Percentiles rank a stretch among this genome's conserved stretches.
Evolutionary conservation across 2,329 filamentous ascomycete genomes (phyloP).

Genomic region (Cordyceps cateniannulata): DNA sequence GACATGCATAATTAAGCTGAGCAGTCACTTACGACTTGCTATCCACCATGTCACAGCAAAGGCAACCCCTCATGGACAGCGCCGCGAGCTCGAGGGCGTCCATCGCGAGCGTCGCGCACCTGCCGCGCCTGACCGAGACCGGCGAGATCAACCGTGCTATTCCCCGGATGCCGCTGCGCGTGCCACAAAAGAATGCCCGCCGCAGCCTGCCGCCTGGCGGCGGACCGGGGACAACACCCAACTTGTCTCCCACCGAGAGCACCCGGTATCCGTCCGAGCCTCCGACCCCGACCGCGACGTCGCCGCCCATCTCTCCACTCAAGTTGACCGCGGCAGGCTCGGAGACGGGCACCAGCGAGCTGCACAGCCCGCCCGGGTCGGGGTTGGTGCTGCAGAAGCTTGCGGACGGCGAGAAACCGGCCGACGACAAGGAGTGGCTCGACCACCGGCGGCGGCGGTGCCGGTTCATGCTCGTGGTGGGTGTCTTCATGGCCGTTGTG

Average conservation of each 20-base stretch:
- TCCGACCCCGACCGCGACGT: not conserved
- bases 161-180: constrained; percentile 22
- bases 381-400: constrained; percentile 5
- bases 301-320: constrained; percentile 4
- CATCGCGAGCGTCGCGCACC: constrained; percentile 22
- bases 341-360: constrained; percentile 10
- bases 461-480: constrained; percentile 13
- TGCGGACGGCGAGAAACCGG: constrained; percentile 2
- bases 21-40: not conserved
- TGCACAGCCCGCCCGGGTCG: not conserved
- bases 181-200: constrained; percentile 25
- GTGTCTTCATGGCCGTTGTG: constrained; percentile 11
- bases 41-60: not conserved
- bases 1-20: not conserved
- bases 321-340: constrained; percentile 14
- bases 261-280: not conserved
- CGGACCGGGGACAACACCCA: not conserved
- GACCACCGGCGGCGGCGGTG: constrained; percentile 10
- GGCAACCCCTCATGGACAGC: not conserved
- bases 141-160: constrained; percentile 20
- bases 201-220: constrained; percentile 18
- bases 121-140: constrained; percentile 34
- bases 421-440: constrained; percentile 15
- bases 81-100: constrained; percentile 20
- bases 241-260: not conserved